Evolutionary conservation across 192 early-diverging fungal genomes (phyloP).

Genomic region (Geosiphon pyriformis): DNA sequence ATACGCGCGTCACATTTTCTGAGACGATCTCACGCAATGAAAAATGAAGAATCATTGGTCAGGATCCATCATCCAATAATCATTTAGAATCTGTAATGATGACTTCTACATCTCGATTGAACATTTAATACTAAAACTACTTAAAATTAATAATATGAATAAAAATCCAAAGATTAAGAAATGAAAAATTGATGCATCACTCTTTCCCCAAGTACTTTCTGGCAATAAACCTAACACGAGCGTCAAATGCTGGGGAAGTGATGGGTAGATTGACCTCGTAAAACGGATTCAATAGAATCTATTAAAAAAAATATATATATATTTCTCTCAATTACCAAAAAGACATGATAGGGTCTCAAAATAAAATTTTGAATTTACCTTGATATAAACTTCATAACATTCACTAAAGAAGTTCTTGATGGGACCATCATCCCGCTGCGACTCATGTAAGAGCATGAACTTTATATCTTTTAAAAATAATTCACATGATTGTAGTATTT

Average conservation of each 20-base stretch:
- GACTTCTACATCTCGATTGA: no score
- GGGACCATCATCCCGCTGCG: conserved; percentile 67
- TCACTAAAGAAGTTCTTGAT: conserved; percentile 82
- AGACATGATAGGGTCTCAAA: neutral
- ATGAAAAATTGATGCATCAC: no score
- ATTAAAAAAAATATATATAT: conserved; percentile 11
- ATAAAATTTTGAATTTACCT: conserved; percentile 46
- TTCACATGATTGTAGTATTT: neutral
- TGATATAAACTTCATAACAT: conserved; percentile 79
- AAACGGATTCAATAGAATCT: conserved; percentile 88
- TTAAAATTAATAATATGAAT: no score
- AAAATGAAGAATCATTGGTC: no score
- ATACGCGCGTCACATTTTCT: no score
- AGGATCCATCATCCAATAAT: no score
- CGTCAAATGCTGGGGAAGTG: conserved; percentile 71
- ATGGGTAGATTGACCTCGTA: conserved; percentile 81
- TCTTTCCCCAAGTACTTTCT: conserved; percentile 56
- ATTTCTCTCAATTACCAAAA: no score
- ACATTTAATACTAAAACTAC: no score
- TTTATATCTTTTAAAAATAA: conserved; percentile 49
- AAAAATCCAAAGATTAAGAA: no score
- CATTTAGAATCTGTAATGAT: no score
- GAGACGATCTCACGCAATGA: no score
- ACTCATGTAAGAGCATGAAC: conserved; percentile 80
- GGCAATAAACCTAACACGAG: conserved; percentile 66